Conservation (phyloP, 176 grass and related monocot species). For the Carex scoparia region DNA sequence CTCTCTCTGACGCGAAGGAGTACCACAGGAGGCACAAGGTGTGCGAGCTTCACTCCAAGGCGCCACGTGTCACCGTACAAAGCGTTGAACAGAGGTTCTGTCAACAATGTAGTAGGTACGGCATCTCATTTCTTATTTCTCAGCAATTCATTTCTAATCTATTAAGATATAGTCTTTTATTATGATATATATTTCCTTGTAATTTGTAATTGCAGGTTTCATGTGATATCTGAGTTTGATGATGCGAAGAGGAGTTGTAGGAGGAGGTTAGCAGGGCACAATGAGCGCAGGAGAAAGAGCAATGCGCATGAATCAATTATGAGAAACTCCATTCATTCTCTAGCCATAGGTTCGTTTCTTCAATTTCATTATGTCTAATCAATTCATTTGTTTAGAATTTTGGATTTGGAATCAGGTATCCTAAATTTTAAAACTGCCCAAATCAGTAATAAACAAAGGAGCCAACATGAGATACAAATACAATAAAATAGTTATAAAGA, state of each 20-base stretch:
- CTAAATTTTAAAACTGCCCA: background rate
- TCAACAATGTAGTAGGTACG: constrained; percentile 90
- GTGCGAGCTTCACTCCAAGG: constrained; percentile 75
- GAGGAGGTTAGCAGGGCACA: constrained; percentile 70
- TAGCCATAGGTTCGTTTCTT: constrained; percentile 22
- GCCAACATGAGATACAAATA: background rate
- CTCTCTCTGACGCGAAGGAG: constrained; percentile 45
- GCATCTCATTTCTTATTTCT: background rate
- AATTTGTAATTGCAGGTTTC: constrained; percentile 42
- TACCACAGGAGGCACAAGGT: constrained; percentile 90
- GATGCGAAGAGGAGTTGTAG: constrained; percentile 78
- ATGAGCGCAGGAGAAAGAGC: constrained; percentile 80
- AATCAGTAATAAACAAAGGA: background rate
- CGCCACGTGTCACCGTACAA: constrained; percentile 55
- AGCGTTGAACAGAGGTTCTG: constrained; percentile 83
- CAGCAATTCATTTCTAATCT: background rate
- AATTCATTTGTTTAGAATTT: background rate
- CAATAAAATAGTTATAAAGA: constrained; percentile 23
- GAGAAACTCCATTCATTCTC: constrained; percentile 36
- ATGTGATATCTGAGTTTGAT: constrained; percentile 79
- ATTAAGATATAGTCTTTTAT: background rate
- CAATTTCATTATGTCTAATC: background rate
- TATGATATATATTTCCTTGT: background rate
- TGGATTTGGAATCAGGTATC: background rate
- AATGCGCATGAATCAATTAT: constrained; percentile 55